Base-by-base conservation (phyloP, 2,329 filamentous ascomycete species). In the Trichoderma atroviride region DNA sequence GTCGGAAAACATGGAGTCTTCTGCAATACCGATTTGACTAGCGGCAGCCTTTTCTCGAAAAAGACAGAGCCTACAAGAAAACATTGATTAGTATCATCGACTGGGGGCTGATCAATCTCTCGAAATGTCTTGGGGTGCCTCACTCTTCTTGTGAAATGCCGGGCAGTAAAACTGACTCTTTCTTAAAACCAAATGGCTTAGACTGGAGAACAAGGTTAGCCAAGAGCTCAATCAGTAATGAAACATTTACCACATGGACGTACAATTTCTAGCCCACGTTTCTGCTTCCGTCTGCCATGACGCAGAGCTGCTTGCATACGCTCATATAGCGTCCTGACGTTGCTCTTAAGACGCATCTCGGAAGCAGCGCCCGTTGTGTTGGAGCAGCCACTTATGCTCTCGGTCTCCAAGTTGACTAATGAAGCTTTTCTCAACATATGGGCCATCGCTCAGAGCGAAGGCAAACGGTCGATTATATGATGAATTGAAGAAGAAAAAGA, bases 131-230 rank as follows among this genome's bases (percentile, higher is more conserved):
- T 62, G 53, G 52, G 50, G 6, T 22, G 37, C 80, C 86, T 78
- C 82, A 89, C 87, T 90, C 86, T 73, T 88, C 85, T 72, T 87
- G 82, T 57, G 84, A 85, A 53, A 89, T 80, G 50, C 87, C 87
- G 2, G 86, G 86, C 16, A 89, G 78, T 55, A 78, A 78, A 52
- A 85, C 80, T n/a, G 81, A 78, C 74, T 87, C 85, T 69, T 83
- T 83, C 75, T 85, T 85, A 74, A 89, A 85, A 76, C 88, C 82
- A 78, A 87, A 89, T 0, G 87, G 87, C 11, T 83, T 83, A 61
- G 86, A 88, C 87, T 89, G 70, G n/a, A 53, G n/a, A 60, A 29
- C 1, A 7, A 56, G 58, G 72, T 78, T 72, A 77, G 78, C 69
- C 59, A 61, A 53, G 57, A n/a, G 24, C 31, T 63, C 9, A 13